Evolutionary conservation across 345 rosid species (phyloP).

Genomic region (Moricandia arvensis): DNA sequence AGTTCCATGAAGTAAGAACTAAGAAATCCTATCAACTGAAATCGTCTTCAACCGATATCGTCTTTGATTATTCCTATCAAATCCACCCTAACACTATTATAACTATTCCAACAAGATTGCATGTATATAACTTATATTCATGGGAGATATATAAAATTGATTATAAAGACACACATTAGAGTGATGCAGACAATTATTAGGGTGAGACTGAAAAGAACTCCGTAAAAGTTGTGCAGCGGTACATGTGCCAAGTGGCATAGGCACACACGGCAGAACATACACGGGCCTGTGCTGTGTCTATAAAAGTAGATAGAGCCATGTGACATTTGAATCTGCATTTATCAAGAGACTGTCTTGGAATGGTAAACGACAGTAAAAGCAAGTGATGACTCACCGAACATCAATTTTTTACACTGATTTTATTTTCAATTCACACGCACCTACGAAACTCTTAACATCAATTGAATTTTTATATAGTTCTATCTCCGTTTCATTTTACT

Average conservation of each 20-base stretch:
- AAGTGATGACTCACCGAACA: constrained; percentile 23
- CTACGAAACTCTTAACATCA: constrained; percentile 1
- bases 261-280: constrained; percentile 17
- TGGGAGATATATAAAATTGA: not conserved
- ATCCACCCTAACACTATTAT: not conserved
- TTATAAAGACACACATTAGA: not conserved
- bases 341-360: constrained; percentile 24
- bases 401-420: constrained; percentile 1
- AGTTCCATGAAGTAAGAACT: not conserved
- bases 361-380: constrained; percentile 37
- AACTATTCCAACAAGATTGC: not conserved
- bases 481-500: too few species aligned
- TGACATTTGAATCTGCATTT: constrained; percentile 20
- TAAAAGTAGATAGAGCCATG: constrained; percentile 27
- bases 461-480: too few species aligned
- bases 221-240: not conserved
- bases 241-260: constrained; percentile 28
- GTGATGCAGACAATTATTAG: not conserved
- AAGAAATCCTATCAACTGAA: not conserved
- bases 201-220: not conserved
- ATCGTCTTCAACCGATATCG: not conserved
- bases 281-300: not conserved
- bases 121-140: not conserved
- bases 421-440: constrained; percentile 13
- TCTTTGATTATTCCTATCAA: not conserved